A percentile compares a stretch with the other conserved stretches of the same genome.
Evolutionary conservation across 2,329 filamentous ascomycete species (phyloP).

Genomic region (Lizonia empirigonia): DNA sequence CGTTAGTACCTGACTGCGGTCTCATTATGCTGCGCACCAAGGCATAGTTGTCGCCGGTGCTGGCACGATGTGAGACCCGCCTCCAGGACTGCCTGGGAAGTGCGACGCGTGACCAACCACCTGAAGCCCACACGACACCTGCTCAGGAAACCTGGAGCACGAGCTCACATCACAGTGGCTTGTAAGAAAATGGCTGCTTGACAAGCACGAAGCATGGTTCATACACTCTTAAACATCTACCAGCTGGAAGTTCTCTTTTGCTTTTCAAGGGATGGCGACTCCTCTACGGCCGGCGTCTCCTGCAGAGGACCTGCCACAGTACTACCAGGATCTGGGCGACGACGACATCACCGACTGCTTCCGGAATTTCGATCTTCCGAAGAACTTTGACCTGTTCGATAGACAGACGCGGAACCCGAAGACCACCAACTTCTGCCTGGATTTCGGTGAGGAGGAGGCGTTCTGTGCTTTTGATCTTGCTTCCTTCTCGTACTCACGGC

Average conservation of each 20-base stretch:
- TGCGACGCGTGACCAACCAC: slow-evolving; percentile 36
- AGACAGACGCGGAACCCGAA: slow-evolving; percentile 47
- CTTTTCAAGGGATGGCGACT: slow-evolving; percentile 26
- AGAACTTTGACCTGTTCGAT: slow-evolving; percentile 55
- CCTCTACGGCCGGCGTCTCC: slow-evolving; percentile 37
- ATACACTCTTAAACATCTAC: not conserved
- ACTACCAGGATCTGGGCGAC: slow-evolving; percentile 44
- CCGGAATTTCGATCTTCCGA: slow-evolving; percentile 59
- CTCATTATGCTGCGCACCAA: not conserved
- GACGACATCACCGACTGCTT: slow-evolving; percentile 51
- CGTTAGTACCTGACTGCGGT: not conserved
- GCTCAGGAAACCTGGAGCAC: slow-evolving; percentile 27
- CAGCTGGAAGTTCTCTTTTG: not conserved
- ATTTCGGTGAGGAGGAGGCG: slow-evolving; percentile 64
- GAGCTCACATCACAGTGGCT: slow-evolving; percentile 37
- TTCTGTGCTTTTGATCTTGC: slow-evolving; percentile 62
- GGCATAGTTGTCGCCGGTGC: not conserved
- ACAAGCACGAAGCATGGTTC: not conserved
- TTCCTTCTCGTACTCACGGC: slow-evolving; percentile 49
- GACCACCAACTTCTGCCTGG: slow-evolving; percentile 67
- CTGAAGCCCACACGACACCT: slow-evolving; percentile 27
- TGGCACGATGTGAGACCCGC: slow-evolving; percentile 29
- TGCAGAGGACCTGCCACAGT: slow-evolving; percentile 40
- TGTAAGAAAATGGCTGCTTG: not conserved
- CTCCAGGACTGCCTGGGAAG: slow-evolving; percentile 30